Evolutionary conservation across 352 stramenopile species (phyloP).

Genomic region (Globisporangium nunn): DNA sequence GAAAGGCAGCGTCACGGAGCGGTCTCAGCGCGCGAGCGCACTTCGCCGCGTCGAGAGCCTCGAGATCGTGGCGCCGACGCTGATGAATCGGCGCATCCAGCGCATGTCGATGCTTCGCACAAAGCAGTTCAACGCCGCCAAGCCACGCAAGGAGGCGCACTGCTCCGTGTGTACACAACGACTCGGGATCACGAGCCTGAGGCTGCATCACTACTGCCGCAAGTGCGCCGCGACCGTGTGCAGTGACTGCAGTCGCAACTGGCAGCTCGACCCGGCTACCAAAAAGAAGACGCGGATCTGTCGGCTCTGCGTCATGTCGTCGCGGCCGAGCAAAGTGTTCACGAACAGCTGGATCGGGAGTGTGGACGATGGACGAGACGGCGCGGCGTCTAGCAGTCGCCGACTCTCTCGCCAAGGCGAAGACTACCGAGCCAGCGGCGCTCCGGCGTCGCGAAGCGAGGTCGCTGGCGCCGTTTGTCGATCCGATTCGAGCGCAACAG

Average conservation of each 20-base stretch:
- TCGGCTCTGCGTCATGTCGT: constrained; percentile 7
- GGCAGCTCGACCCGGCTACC: not conserved
- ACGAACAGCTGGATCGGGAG: not conserved
- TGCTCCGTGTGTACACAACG: constrained; percentile 15
- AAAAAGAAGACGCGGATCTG: constrained; percentile 17
- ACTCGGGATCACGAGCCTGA: constrained; percentile 12
- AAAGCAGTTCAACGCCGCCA: constrained; percentile 10
- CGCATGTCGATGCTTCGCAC: constrained; percentile 15
- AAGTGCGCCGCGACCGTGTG: constrained; percentile 17
- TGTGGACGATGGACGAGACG: not conserved
- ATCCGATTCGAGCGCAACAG: too few species aligned
- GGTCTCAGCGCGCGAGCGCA: constrained; percentile 10
- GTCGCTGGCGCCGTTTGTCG: too few species aligned
- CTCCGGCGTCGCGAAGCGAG: not conserved
- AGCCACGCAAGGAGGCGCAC: constrained; percentile 9
- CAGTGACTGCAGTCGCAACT: constrained; percentile 13
- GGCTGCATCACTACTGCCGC: constrained; percentile 11
- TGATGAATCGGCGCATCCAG: constrained; percentile 13
- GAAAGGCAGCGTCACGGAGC: constrained; percentile 15
- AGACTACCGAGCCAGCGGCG: not conserved
- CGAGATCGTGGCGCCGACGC: constrained; percentile 4
- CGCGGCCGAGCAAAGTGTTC: not conserved
- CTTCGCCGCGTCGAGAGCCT: constrained; percentile 8
- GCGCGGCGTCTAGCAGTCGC: too few species aligned
- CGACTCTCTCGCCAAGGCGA: not conserved